These are phyloP conservation scores for Pezicula neosporulosa DNA, from an alignment of 2,329 filamentous ascomycete genomes.

Conservation along the genomic window DNA sequence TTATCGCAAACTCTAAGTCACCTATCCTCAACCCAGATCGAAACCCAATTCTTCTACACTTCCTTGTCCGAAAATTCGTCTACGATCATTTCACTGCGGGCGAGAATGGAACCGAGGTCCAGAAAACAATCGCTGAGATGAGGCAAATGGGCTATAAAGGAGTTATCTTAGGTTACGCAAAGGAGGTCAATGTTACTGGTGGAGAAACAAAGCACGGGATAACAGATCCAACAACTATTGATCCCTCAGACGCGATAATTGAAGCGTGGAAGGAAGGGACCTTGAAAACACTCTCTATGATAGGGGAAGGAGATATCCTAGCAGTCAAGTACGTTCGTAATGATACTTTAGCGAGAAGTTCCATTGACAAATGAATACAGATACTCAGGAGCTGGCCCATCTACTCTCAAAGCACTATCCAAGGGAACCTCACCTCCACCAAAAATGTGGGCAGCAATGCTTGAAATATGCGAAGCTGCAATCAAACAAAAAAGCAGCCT, in stretches of 20 bases:
- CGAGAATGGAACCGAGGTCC: conserved; percentile 65
- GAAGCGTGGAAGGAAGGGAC: conserved; percentile 46
- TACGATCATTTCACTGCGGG: conserved; percentile 89
- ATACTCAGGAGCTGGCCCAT: conserved; percentile 44
- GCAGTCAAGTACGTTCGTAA: conserved; percentile 42
- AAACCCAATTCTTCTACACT: conserved; percentile 67
- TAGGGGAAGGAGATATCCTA: conserved; percentile 46
- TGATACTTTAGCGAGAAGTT: neutral
- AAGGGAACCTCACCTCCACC: conserved; percentile 34
- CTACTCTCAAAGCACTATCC: conserved; percentile 37
- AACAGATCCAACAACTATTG: neutral
- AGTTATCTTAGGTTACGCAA: conserved; percentile 79
- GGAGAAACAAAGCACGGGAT: neutral
- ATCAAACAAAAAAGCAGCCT: conserved; percentile 34
- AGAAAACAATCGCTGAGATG: conserved; percentile 56
- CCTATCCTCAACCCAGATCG: conserved; percentile 49
- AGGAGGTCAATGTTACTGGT: conserved; percentile 51
- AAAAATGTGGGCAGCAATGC: conserved; percentile 38
- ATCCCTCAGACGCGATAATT: conserved; percentile 5
- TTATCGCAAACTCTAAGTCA: neutral
- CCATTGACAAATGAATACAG: conserved; percentile 20
- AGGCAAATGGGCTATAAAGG: conserved; percentile 75
- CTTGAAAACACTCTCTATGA: conserved; percentile 48
- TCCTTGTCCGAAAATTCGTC: conserved; percentile 72
- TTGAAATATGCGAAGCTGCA: conserved; percentile 19